phyloP scores from a whole-genome alignment of 1,284 basidiomycete genomes.

The Caloboletus inedulis region DNA sequence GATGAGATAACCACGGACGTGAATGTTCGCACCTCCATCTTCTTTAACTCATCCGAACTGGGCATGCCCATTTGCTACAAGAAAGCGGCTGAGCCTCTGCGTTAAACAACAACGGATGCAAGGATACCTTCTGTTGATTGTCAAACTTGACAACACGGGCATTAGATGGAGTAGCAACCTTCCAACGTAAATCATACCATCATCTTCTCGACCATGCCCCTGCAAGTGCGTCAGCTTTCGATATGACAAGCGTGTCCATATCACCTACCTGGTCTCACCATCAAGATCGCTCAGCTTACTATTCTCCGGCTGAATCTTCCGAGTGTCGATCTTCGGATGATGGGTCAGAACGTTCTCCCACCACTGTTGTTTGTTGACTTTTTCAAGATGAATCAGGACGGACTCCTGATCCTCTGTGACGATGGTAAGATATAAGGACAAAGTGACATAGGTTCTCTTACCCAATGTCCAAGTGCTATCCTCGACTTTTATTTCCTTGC shows the following conservation, averaged over 20 bases:
- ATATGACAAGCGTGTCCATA: not conserved
- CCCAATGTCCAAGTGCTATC: constrained; percentile 97
- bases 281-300: constrained; percentile 96
- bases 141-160: constrained; percentile 67
- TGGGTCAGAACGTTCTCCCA: constrained; percentile 97
- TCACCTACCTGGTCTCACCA: constrained; percentile 75
- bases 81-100: not conserved
- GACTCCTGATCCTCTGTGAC: constrained; percentile 72
- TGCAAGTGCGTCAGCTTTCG: constrained; percentile 32
- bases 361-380: constrained; percentile 87
- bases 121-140: constrained; percentile 87
- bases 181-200: constrained; percentile 68
- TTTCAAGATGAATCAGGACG: constrained; percentile 82
- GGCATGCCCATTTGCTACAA: constrained; percentile 91
- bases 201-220: constrained; percentile 99
- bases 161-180: constrained; percentile 7
- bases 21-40: constrained; percentile 63
- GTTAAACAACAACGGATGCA: not conserved
- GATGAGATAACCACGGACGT: not conserved
- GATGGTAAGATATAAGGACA: constrained; percentile 7
- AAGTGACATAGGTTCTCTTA: constrained; percentile 32
- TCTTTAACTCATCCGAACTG: constrained; percentile 87
- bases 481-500: constrained; percentile 91
- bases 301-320: constrained; percentile 93
- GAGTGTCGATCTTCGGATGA: constrained; percentile 96